Evolutionary conservation across 164 flowering plant species (phyloP), one percentile per base, ranked within the genome.

Genomic region (Platanus orientalis): DNA sequence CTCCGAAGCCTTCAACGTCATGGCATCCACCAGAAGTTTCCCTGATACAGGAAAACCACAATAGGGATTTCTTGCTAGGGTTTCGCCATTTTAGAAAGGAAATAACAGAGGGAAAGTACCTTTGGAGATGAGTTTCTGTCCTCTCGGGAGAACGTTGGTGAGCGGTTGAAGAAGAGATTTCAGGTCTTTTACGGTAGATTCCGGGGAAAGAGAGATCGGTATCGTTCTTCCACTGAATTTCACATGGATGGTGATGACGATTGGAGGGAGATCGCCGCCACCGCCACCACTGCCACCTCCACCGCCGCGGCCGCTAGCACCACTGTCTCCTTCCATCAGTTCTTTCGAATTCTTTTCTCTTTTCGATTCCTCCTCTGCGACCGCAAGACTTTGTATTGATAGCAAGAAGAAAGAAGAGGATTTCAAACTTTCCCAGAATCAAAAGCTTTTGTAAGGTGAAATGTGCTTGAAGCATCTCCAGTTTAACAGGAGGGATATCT

Each of bases 91-190:
- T 16, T 13, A 17, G 7, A 10, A 6, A 63, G 11, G 48, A 24
- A 49, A 1, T 14, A 19, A 55, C 6, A 12, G 57, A 67, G 30
- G 29, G 30, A n/a, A 24, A 17, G 24, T 19, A 87, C 96, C 96
- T 83, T 87, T 87, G 71, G 58, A 86, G 71, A 93, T 88, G 78
- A 90, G 92, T 55, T 82, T 93, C 39, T 93, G 96, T 66, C 98
- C 98, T 14, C 98, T 86, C 52, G 87, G 83, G 45, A 93, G 92
- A 60, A 89, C 94, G 56, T 90, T 77, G 66, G 98, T 90, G 69
- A 82, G 76, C 40, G 90, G 81, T 57, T 86, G 94, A 27, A 93
- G 87, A 53, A 75, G 77, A 47, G 81, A 64, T 73, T 93, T 93
- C 53, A 93, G 78, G 60, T 86, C 80, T 32, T 66, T 77, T 23